These are phyloP conservation scores for Trichophaea hybrida DNA, from an alignment of 2,329 filamentous ascomycete species.

Conservation along the genomic window DNA sequence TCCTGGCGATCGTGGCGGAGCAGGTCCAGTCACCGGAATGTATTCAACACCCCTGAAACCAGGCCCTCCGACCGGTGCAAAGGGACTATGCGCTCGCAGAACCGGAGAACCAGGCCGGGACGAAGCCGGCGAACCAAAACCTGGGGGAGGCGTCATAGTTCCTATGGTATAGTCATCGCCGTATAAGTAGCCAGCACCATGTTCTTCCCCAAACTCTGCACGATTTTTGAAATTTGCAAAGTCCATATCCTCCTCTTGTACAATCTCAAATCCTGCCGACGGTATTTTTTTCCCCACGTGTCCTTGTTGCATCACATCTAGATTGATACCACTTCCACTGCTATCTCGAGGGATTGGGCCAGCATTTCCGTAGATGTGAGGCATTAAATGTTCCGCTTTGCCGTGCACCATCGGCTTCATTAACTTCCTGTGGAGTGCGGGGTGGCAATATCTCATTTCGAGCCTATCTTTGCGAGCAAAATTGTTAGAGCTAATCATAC, in stretches of 20 bases:
- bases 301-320: constrained; percentile 65
- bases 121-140: constrained; percentile 15
- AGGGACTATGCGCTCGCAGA: constrained; percentile 9
- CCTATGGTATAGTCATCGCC: constrained; percentile 10
- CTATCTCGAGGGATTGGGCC: constrained; percentile 33
- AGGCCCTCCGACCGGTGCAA: constrained; percentile 2
- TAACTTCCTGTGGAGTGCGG: constrained; percentile 73
- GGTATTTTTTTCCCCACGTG: constrained; percentile 36
- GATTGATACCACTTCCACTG: constrained; percentile 39
- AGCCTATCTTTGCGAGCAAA: constrained; percentile 49
- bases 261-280: constrained; percentile 68
- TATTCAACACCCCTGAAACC: constrained; percentile 11
- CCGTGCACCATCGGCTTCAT: constrained; percentile 93
- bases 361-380: constrained; percentile 65
- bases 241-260: constrained; percentile 72
- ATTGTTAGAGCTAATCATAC: constrained; percentile 28
- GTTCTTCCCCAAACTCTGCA: constrained; percentile 72
- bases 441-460: constrained; percentile 72
- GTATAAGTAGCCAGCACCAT: constrained; percentile 49
- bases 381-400: constrained; percentile 72
- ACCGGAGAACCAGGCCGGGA: constrained; percentile 16
- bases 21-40: constrained; percentile 4
- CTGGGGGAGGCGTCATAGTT: constrained; percentile 15
- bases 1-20: constrained; percentile 8
- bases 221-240: constrained; percentile 87